Percentiles rank a stretch among this genome's conserved stretches.
Evolutionary conservation across 2,329 filamentous ascomycete genomes (phyloP).

Genomic region (Nemania diffusa): DNA sequence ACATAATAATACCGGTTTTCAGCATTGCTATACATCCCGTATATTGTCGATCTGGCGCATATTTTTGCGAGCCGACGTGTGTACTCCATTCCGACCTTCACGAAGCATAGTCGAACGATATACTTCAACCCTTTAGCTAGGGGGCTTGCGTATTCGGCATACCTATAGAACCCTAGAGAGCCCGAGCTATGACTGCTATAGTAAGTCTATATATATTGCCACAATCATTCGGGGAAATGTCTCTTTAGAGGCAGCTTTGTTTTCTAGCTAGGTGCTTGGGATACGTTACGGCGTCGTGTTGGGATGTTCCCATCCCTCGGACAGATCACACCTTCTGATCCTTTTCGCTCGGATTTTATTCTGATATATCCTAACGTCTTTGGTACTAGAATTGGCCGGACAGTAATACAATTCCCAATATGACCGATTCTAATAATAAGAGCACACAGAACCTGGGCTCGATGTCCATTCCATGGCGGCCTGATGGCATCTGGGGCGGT

Average conservation of each 20-base stretch:
- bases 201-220: slow-evolving; percentile 38
- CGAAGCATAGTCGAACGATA: not conserved
- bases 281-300: not conserved
- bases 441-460: slow-evolving; percentile 54
- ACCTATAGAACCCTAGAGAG: slow-evolving; percentile 8
- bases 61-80: slow-evolving; percentile 4
- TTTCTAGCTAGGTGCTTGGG: not conserved
- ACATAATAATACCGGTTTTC: slow-evolving; percentile 20
- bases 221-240: not conserved
- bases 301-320: not conserved
- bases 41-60: slow-evolving; percentile 35
- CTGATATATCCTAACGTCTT: slow-evolving; percentile 15
- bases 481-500: slow-evolving; percentile 61
- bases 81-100: not conserved
- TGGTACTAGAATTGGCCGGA: slow-evolving; percentile 40
- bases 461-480: slow-evolving; percentile 53
- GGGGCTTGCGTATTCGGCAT: not conserved
- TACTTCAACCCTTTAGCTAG: not conserved
- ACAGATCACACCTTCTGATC: not conserved
- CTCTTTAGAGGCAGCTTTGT: not conserved
- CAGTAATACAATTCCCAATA: slow-evolving; percentile 53
- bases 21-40: slow-evolving; percentile 25
- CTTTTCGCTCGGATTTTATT: not conserved
- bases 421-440: slow-evolving; percentile 48
- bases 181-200: slow-evolving; percentile 43